A percentile compares a stretch with the other conserved stretches of the same genome.
Conservation (phyloP, 495 filamentous ascomycete species). For the Letharia columbiana region DNA sequence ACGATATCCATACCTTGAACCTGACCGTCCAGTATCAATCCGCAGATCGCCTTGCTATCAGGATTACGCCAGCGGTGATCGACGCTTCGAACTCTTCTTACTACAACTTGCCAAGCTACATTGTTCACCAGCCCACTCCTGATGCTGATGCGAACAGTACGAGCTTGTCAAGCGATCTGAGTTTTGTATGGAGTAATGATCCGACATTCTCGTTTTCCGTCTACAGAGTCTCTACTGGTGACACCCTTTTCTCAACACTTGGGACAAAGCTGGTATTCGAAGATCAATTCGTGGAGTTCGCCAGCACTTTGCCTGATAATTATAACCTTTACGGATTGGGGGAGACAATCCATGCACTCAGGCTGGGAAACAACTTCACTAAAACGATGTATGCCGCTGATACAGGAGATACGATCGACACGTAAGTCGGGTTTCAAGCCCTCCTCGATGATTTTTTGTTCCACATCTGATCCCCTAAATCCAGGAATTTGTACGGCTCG, state of each 20-base stretch:
- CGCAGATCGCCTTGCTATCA: slow-evolving; percentile 44
- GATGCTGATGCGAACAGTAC: slow-evolving; percentile 33
- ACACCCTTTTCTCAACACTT: slow-evolving; percentile 50
- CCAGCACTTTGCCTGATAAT: slow-evolving; percentile 44
- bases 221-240: slow-evolving; percentile 45
- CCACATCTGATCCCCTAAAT: not conserved
- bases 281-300: slow-evolving; percentile 58
- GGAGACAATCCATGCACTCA: slow-evolving; percentile 51
- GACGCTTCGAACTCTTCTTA: slow-evolving; percentile 56
- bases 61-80: slow-evolving; percentile 52
- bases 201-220: slow-evolving; percentile 54
- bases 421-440: slow-evolving; percentile 25
- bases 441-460: not conserved
- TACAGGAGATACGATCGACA: slow-evolving; percentile 51
- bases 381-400: slow-evolving; percentile 68
- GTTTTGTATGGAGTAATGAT: slow-evolving; percentile 51
- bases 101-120: slow-evolving; percentile 55
- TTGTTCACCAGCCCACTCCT: slow-evolving; percentile 51
- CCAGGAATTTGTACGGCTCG: slow-evolving; percentile 50
- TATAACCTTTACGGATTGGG: slow-evolving; percentile 60
- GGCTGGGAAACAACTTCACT: slow-evolving; percentile 50
- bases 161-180: slow-evolving; percentile 40
- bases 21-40: slow-evolving; percentile 51
- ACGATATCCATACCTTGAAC: slow-evolving; percentile 49
- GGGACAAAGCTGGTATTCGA: slow-evolving; percentile 52